Base-by-base conservation (phyloP, 2,329 filamentous ascomycete species). In the Botrytis deweyae region DNA sequence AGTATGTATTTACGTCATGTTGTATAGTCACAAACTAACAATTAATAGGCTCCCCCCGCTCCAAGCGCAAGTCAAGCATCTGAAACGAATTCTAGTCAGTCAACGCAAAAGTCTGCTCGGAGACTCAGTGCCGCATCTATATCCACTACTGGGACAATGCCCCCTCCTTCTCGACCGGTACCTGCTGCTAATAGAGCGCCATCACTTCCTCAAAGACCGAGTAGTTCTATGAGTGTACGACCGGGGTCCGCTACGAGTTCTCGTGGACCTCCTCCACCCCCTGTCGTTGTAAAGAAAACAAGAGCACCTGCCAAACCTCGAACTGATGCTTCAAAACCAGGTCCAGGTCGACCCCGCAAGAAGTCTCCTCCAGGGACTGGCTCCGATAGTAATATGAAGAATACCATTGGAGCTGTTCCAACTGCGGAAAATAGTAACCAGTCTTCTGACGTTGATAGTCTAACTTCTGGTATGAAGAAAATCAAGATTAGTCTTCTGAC, bases 401-500 rank as follows among this genome's bases (percentile, higher is more conserved):
- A 49, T 42, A 49, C 40, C 10, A 61, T 66, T 5, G 49, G 63
- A 36, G n/a, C 73, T 38, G 61, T 52, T 36, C 70, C 74, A 29
- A 70, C 76, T 33, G 70, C 72, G 5, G 70, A 58, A 14, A 36
- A 62, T 33, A 64, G 67, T 9, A 74, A 72, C 22, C 68, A 74
- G 46, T 58, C 55, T 59, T 70, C 78, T 66, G 86, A 86, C 67
- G 79, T 91, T 52, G 87, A 90, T 71, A 85, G 82, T 68, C 84
- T 91, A 75, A 87, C 88, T 0, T 84, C 83, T 52, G 86, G 87
- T 1, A 87, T 91, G 86, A 90, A 88, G 79, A 89, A 87, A 80
- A 88, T 91, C 74, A 89, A 87, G 79, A 89, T 91, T 77, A 90
- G 87, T 70, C 80, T 91, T 40, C 89, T 75, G 3, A 80, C 88